Base-by-base conservation (phyloP, 768 basidiomycete species). In the Leccinum boreale region DNA sequence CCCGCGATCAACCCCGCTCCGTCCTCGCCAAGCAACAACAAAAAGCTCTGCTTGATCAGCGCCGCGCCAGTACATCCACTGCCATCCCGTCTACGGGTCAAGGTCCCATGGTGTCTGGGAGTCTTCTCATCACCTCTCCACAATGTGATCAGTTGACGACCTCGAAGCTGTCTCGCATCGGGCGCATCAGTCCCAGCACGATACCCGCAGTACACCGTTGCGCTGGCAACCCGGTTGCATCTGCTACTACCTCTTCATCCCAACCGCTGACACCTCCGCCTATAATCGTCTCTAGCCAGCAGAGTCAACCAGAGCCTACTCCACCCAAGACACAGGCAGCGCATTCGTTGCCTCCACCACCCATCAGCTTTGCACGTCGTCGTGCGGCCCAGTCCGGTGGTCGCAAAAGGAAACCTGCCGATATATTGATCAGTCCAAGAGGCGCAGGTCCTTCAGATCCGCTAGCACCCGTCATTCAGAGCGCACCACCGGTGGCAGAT, bases 361-460 rank as follows among this genome's bases (percentile, higher is more conserved):
- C 89, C 28, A 89, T 87, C 68, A 89, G 86, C 71, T 90, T 91
- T 70, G 86, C 88, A 14, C 81, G 83, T 36, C 88, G 90, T 54
- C 83, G 89, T 48, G 85, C 88, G 10, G 82, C 81, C 26, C 84
- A 84, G 57, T 62, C 85, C 12, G 84, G 85, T n/a, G 73, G 68
- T 1, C 79, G 77, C 48, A 84, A 81, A 69, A 87, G 78, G 73
- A 91, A 90, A 70, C 89, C 89, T 0, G 88, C 89, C 2, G 89
- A 91, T 65, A 87, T 90, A 59, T 65, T 90, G 59, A 90, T 92
- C 76, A 87, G 83, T 62, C 87, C 89, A 10, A 77, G 86, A 53
- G 86, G 85, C 59, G 67, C 76, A 5, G 79, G 81, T 29, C 66
- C 72, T 0, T 73, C 69, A 17, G 84, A 85, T 58, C 82, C 82